phyloP scores from a whole-genome alignment of 2,329 filamentous ascomycete species.

The Aspergillus felis region DNA sequence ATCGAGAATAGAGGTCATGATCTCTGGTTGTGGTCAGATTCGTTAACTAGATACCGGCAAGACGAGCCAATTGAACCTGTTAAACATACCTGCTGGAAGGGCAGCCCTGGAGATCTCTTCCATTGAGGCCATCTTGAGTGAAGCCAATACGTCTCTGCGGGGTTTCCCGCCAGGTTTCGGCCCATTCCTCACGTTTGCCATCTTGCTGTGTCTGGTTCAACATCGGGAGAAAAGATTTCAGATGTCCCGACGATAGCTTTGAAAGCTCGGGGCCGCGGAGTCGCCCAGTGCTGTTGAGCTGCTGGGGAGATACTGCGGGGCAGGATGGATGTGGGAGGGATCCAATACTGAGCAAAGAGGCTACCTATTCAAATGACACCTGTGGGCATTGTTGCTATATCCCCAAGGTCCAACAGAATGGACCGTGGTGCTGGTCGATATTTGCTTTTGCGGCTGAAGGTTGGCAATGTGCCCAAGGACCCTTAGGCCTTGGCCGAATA shows the following conservation, averaged over 20 bases:
- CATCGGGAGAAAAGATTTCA: slow-evolving; percentile 21
- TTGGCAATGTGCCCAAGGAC: not conserved
- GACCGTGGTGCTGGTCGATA: not conserved
- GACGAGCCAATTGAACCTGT: not conserved
- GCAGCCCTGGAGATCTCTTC: slow-evolving; percentile 67
- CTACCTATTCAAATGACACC: not conserved
- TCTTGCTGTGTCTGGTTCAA: slow-evolving; percentile 26
- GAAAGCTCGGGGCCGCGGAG: slow-evolving; percentile 1
- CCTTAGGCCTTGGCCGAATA: not conserved
- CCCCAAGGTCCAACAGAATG: not conserved
- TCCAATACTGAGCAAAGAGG: not conserved
- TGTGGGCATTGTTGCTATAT: not conserved
- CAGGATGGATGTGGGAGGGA: not conserved
- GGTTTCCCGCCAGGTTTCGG: slow-evolving; percentile 29
- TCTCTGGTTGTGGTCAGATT: slow-evolving; percentile 57
- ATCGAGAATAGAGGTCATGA: slow-evolving; percentile 82
- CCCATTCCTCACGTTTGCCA: slow-evolving; percentile 50
- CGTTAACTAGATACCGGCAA: not conserved
- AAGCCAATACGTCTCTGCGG: slow-evolving; percentile 61
- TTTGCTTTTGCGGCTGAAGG: not conserved
- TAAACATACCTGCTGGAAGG: slow-evolving; percentile 69
- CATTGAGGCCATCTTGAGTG: slow-evolving; percentile 77
- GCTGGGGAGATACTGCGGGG: not conserved
- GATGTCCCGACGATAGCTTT: slow-evolving; percentile 2
- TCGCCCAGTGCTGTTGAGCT: not conserved